A percentile compares a stretch with the other conserved stretches of the same genome.
These are phyloP conservation scores for Trichopus zeylanicus DNA, from an alignment of 116 monocot species.

Conservation along the genomic window DNA sequence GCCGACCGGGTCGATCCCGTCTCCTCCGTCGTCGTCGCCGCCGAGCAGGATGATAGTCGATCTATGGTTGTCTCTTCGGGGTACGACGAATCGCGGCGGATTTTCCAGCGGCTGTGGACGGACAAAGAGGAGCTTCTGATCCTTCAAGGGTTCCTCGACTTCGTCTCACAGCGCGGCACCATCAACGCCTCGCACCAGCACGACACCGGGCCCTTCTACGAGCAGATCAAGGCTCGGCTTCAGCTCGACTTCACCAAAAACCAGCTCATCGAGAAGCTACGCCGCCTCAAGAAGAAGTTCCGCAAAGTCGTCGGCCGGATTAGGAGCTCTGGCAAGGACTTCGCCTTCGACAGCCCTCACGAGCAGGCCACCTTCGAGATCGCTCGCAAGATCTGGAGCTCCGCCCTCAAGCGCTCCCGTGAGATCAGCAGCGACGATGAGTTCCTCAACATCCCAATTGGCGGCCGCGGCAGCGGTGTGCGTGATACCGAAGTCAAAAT, in stretches of 20 bases:
- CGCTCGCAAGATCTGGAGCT: conserved; percentile 79
- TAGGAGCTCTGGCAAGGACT: conserved; percentile 17
- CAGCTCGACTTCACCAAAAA: conserved; percentile 80
- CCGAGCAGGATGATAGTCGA: conserved; percentile 10
- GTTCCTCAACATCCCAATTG: not conserved
- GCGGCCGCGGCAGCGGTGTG: no score
- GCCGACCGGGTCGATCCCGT: not conserved
- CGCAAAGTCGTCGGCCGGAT: conserved; percentile 57
- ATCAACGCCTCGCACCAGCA: conserved; percentile 64
- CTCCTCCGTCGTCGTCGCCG: conserved; percentile 1
- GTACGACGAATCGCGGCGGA: conserved; percentile 47
- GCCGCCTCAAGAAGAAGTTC: conserved; percentile 95
- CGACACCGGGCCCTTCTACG: conserved; percentile 91
- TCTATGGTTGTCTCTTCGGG: not conserved
- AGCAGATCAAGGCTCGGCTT: conserved; percentile 57
- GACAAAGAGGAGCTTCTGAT: conserved; percentile 91
- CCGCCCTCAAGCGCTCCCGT: conserved; percentile 13
- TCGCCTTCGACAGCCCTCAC: conserved; percentile 59
- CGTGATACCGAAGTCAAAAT: not conserved
- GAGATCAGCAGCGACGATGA: conserved; percentile 32
- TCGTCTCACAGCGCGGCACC: conserved; percentile 61
- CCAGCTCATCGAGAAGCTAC: conserved; percentile 92
- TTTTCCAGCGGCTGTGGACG: conserved; percentile 93
- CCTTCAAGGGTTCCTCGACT: conserved; percentile 67
- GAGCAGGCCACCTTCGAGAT: conserved; percentile 78